A percentile compares a stretch with the other conserved stretches of the same genome.
Conservation (phyloP, 2,329 filamentous ascomycete species). For the Pseudogymnoascus destructans region DNA sequence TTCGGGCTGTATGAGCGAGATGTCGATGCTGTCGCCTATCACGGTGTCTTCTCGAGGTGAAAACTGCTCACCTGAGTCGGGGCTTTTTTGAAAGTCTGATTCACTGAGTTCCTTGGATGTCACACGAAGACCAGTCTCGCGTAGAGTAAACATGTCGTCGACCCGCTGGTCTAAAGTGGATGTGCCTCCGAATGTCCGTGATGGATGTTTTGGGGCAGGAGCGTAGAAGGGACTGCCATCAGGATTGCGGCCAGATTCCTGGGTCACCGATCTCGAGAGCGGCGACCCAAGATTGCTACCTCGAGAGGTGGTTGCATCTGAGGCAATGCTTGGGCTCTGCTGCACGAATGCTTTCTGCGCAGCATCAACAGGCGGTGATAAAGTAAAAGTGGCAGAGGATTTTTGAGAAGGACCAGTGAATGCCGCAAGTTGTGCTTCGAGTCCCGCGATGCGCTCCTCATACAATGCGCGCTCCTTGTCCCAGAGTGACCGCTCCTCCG, state of each 20-base stretch:
- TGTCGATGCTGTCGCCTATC: conserved; percentile 35
- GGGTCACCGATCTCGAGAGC: conserved; percentile 17
- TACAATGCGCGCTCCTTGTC: conserved; percentile 22
- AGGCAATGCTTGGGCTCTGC: background rate
- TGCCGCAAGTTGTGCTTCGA: conserved; percentile 18
- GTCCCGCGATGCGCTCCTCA: conserved; percentile 19
- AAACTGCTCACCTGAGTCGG: conserved; percentile 11
- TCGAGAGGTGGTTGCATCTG: background rate
- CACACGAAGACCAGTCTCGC: conserved; percentile 22
- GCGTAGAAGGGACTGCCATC: conserved; percentile 26
- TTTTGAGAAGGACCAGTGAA: conserved; percentile 5
- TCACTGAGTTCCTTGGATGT: conserved; percentile 23
- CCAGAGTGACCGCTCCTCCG: conserved; percentile 25
- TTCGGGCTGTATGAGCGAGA: conserved; percentile 43
- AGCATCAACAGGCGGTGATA: background rate
- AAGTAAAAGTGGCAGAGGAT: background rate
- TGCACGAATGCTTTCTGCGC: background rate
- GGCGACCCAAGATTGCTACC: background rate
- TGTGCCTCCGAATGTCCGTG: conserved; percentile 20
- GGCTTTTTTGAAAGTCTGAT: conserved; percentile 20
- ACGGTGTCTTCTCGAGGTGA: conserved; percentile 15
- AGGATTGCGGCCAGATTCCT: conserved; percentile 26
- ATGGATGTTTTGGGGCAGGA: conserved; percentile 24
- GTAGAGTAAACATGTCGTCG: conserved; percentile 19
- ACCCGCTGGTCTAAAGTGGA: conserved; percentile 19